Evolutionary conservation across 2,329 filamentous ascomycete genomes (phyloP).

Genomic region (Claviceps quebecensis): DNA sequence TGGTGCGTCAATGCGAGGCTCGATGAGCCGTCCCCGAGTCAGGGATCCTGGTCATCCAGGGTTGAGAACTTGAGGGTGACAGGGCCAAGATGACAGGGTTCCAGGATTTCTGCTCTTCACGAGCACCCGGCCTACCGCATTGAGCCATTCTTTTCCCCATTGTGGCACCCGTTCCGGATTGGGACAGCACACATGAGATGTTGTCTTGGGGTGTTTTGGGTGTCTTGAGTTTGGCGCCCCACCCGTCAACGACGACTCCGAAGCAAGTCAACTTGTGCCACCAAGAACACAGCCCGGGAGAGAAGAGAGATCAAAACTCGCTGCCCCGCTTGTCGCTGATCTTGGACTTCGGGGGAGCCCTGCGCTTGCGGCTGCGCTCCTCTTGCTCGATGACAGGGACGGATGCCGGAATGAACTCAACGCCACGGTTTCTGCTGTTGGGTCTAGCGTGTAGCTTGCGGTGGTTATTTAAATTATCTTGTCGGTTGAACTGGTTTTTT

Average conservation of each 20-base stretch:
- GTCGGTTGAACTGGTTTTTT: slow-evolving; percentile 27
- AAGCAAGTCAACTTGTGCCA: too few species aligned
- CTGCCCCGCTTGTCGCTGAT: slow-evolving; percentile 17
- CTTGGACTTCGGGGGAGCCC: slow-evolving; percentile 25
- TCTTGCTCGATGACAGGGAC: slow-evolving; percentile 27
- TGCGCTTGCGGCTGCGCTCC: slow-evolving; percentile 25
- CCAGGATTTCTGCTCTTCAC: too few species aligned
- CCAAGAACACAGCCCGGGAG: background rate
- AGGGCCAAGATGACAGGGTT: too few species aligned
- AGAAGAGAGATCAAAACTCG: slow-evolving; percentile 14
- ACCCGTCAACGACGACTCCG: too few species aligned
- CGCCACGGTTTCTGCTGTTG: slow-evolving; percentile 25
- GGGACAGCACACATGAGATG: background rate
- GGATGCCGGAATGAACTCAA: slow-evolving; percentile 25
- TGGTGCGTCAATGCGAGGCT: background rate
- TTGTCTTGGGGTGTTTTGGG: background rate
- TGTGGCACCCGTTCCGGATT: background rate
- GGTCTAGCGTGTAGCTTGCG: slow-evolving; percentile 26
- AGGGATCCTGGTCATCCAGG: background rate
- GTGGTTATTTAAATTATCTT: slow-evolving; percentile 29
- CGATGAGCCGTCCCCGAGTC: background rate
- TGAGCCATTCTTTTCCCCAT: background rate
- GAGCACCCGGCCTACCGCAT: too few species aligned
- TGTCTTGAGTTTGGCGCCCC: too few species aligned
- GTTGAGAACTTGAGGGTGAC: too few species aligned